phyloP scores from a whole-genome alignment of 2,329 filamentous ascomycete species.

The Colletotrichum sp. region DNA sequence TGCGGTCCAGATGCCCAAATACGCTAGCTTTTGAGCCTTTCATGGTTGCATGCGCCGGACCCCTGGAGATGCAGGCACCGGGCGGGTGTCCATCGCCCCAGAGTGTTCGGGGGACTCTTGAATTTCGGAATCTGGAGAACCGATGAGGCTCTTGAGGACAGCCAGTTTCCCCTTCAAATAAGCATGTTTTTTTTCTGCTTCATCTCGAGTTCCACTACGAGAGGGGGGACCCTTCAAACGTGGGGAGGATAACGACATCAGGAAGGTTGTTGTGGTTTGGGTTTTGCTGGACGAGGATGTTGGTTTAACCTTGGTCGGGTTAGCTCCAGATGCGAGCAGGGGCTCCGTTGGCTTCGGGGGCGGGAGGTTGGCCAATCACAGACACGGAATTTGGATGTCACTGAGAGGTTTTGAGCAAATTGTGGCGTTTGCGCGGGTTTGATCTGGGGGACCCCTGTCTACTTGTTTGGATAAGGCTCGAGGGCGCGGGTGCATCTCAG shows the following conservation, averaged over 20 bases:
- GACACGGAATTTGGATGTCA: not conserved
- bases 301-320: conserved; percentile 11
- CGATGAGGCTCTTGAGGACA: not conserved
- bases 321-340: conserved; percentile 18
- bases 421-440: conserved; percentile 33
- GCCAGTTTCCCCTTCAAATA: not conserved
- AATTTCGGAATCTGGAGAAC: not conserved
- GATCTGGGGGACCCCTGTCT: not conserved
- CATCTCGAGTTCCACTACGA: not conserved
- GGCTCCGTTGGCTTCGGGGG: not conserved
- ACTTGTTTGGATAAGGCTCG: not conserved
- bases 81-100: not conserved
- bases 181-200: not conserved
- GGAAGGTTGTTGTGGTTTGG: not conserved
- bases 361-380: not conserved
- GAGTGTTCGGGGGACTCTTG: not conserved
- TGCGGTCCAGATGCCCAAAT: not conserved
- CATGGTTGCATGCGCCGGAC: not conserved
- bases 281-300: not conserved
- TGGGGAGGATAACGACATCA: not conserved
- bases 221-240: not conserved
- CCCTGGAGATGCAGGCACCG: not conserved
- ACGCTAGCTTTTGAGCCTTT: not conserved
- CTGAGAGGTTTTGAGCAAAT: conserved; percentile 57
- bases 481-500: not conserved